Conservation (phyloP, 2,329 filamentous ascomycete genomes). For the Cladorrhinum sp. region DNA sequence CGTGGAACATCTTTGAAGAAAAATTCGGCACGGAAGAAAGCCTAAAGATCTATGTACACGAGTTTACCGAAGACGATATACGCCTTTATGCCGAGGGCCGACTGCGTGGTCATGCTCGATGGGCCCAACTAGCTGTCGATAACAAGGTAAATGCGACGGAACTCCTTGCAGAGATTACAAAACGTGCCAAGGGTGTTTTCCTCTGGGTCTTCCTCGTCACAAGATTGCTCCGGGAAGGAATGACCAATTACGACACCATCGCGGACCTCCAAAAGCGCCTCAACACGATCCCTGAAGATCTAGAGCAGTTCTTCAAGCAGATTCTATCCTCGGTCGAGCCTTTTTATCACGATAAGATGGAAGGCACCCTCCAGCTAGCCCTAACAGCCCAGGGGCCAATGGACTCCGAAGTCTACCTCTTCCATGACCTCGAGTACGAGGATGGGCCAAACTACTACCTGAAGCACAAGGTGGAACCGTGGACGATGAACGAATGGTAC, state of each 20-base stretch:
- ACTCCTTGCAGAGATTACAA: slow-evolving; percentile 16
- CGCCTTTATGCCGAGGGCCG: not conserved
- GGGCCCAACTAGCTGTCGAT: too few species aligned
- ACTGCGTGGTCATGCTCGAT: too few species aligned
- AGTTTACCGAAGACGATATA: not conserved
- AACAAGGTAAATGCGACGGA: not conserved
- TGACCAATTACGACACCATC: slow-evolving; percentile 23
- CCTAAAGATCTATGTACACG: not conserved
- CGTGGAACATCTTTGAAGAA: not conserved
- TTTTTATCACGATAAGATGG: slow-evolving; percentile 8
- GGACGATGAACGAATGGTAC: too few species aligned
- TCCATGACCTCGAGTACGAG: too few species aligned
- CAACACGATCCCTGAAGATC: slow-evolving; percentile 2
- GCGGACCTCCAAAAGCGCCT: slow-evolving; percentile 19
- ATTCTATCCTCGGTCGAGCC: not conserved
- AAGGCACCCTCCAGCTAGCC: not conserved
- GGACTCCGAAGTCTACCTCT: not conserved
- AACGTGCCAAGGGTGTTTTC: slow-evolving; percentile 35
- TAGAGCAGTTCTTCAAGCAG: slow-evolving; percentile 8
- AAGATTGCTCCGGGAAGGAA: slow-evolving; percentile 19
- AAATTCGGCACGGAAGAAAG: not conserved
- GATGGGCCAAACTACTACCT: not conserved
- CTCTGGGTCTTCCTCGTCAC: slow-evolving; percentile 32
- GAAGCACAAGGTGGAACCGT: too few species aligned
- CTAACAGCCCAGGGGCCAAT: not conserved